Evolutionary conservation across 805 yeast species (phyloP).

Genomic region (Kazachstania africana): DNA sequence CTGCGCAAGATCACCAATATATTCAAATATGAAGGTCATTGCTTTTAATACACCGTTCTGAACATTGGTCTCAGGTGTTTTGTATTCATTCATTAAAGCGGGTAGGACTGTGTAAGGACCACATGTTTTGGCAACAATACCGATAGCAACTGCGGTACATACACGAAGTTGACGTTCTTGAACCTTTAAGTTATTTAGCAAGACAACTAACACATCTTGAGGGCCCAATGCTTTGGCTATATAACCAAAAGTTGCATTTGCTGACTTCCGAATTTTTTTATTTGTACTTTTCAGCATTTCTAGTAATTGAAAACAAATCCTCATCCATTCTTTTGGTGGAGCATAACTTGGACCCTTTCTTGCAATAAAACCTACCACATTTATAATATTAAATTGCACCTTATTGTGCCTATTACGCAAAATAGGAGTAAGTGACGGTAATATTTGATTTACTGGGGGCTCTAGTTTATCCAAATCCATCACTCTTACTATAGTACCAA

Average conservation of each 20-base stretch:
- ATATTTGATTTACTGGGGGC: constrained; percentile 72
- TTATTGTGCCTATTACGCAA: constrained; percentile 79
- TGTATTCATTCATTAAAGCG: constrained; percentile 88
- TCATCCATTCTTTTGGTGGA: constrained; percentile 93
- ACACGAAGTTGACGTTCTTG: constrained; percentile 95
- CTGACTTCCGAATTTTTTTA: constrained; percentile 67
- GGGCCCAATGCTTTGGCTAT: constrained; percentile 94
- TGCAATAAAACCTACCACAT: constrained; percentile 73
- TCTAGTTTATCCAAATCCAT: constrained; percentile 51
- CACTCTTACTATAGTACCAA: constrained; percentile 47
- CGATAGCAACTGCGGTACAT: constrained; percentile 96
- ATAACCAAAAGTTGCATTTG: constrained; percentile 82
- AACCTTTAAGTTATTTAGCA: constrained; percentile 73
- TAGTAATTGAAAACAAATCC: constrained; percentile 80
- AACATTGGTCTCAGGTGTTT: constrained; percentile 83
- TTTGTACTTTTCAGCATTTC: constrained; percentile 79
- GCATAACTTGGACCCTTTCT: constrained; percentile 67
- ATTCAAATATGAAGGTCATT: constrained; percentile 82
- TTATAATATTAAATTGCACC: constrained; percentile 77
- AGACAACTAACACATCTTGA: constrained; percentile 77
- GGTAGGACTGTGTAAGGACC: constrained; percentile 90
- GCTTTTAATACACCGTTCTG: constrained; percentile 94
- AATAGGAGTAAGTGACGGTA: constrained; percentile 87
- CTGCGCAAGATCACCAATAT: constrained; percentile 65
- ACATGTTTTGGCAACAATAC: constrained; percentile 89